Evolutionary conservation across 257 asterid species (phyloP).

Genomic region (Penstemon barbatus): DNA sequence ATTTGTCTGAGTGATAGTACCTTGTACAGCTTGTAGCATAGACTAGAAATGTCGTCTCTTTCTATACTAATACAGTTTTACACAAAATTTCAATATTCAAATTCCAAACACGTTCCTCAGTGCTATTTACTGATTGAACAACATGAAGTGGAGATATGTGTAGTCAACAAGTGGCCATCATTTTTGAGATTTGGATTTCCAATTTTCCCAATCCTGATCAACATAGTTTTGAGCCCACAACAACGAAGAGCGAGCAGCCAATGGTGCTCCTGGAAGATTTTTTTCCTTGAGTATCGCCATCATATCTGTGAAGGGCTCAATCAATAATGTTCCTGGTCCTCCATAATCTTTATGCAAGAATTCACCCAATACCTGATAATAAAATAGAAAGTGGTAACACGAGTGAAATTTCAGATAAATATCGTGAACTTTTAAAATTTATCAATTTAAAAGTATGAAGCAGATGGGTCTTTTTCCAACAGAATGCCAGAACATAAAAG

Average conservation of each 20-base stretch:
- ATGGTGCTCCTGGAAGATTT: constrained; percentile 29
- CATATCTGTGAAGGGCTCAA: constrained; percentile 50
- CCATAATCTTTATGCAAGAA: constrained; percentile 47
- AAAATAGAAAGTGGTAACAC: no score
- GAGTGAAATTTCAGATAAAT: not conserved
- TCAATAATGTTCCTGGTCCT: constrained; percentile 47
- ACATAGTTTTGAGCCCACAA: constrained; percentile 23
- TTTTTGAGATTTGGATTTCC: not conserved
- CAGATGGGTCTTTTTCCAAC: not conserved
- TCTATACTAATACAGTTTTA: constrained; percentile 28
- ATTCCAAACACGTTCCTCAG: constrained; percentile 12
- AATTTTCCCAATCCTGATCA: not conserved
- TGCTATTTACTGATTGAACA: constrained; percentile 16
- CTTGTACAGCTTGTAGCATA: constrained; percentile 30
- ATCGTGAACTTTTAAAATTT: not conserved
- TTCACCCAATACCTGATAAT: constrained; percentile 39
- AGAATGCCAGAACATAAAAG: not conserved
- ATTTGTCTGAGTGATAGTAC: constrained; percentile 4
- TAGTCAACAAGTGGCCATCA: not conserved
- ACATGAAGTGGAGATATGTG: not conserved
- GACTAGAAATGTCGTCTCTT: constrained; percentile 20
- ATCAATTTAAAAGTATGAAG: constrained; percentile 5
- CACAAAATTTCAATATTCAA: constrained; percentile 9
- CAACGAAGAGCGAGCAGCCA: constrained; percentile 19
- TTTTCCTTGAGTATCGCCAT: constrained; percentile 32